Base-by-base conservation (phyloP, 1,284 basidiomycete species). In the Trametes hirsuta region DNA sequence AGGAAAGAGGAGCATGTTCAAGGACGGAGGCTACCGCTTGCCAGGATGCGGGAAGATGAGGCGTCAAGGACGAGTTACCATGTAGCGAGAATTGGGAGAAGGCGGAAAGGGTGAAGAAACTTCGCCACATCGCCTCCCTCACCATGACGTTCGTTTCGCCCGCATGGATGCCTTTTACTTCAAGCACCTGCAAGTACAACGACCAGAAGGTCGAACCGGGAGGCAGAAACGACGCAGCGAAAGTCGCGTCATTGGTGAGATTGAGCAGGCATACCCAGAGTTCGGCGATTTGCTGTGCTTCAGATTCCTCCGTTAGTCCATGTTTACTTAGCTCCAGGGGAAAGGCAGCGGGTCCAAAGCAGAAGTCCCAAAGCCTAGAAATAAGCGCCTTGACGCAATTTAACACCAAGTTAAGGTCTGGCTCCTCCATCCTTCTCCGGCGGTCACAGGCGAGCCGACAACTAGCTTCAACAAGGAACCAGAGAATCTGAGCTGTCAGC, bases 241-340 rank as follows among this genome's bases (percentile, higher is more conserved):
- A 59, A 3, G 21, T 45, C 53, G 40, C 49, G 56, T 51, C 58
- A 34, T 47, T 64, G 36, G 41, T 21, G 14, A 69, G 47, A 68
- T 94, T 87, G 37, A 94, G 79, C 15, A 94, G 68, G 44, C 84
- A 84, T 40, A 95, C 79, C 95, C 95, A 97, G 10, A 91, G 69
- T 65, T 93, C 88, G 0, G 86, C 81, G 0, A 68, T 45, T 22
- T 69, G 60, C 40, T 64, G 63, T 0, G 61, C 39, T 6, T 41
- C 73, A 39, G 48, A 75, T 52, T 56, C 65, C 65, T 48, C 72
- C 64, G 53, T 70, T 64, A 82, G 78, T 76, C 73, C 21, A 84
- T 70, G 40, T 73, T 72, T 5, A 76, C 73, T 47, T 37, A 74
- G 64, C 51, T 74, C 69, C 48, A 85, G 71, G 6, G 73, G 63